Conservation (phyloP, 2,329 filamentous ascomycete species). For the Fusarium avenaceum region DNA sequence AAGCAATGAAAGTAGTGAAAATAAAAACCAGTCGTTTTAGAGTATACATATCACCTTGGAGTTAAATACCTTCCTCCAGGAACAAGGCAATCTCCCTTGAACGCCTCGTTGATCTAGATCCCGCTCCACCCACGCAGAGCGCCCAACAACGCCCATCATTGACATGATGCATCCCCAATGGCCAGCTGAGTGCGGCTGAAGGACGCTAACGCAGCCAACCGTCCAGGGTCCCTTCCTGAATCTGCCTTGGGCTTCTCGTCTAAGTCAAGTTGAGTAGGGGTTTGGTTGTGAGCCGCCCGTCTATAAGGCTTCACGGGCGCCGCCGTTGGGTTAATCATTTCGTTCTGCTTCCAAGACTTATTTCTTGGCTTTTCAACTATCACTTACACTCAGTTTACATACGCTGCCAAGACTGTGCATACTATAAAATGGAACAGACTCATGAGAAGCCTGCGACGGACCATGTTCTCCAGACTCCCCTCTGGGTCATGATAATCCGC, state of each 20-base stretch:
- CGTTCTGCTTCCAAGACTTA: not conserved
- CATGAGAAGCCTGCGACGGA: conserved; percentile 24
- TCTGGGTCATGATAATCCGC: conserved; percentile 60
- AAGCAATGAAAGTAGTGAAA: no score
- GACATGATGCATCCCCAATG: conserved; percentile 24
- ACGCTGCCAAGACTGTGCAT: no score
- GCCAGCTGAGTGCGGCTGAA: conserved; percentile 44
- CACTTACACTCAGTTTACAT: not conserved
- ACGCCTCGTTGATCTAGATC: conserved; percentile 8
- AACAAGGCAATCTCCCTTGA: not conserved
- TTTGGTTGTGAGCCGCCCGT: not conserved
- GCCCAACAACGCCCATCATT: conserved; percentile 22
- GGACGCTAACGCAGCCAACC: conserved; percentile 42
- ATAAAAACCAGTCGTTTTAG: not conserved
- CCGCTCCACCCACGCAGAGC: conserved; percentile 25
- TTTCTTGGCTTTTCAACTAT: conserved; percentile 2
- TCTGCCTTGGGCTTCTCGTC: conserved; percentile 47
- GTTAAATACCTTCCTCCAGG: not conserved
- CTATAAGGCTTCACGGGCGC: conserved; percentile 10
- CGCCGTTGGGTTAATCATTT: not conserved
- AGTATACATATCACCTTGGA: not conserved
- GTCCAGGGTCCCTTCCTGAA: conserved; percentile 31
- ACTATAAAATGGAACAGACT: conserved; percentile 36
- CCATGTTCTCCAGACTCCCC: conserved; percentile 58
- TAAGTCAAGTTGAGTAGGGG: not conserved